Conservation (phyloP, 352 stramenopile species). For the Pythium sp. region DNA sequence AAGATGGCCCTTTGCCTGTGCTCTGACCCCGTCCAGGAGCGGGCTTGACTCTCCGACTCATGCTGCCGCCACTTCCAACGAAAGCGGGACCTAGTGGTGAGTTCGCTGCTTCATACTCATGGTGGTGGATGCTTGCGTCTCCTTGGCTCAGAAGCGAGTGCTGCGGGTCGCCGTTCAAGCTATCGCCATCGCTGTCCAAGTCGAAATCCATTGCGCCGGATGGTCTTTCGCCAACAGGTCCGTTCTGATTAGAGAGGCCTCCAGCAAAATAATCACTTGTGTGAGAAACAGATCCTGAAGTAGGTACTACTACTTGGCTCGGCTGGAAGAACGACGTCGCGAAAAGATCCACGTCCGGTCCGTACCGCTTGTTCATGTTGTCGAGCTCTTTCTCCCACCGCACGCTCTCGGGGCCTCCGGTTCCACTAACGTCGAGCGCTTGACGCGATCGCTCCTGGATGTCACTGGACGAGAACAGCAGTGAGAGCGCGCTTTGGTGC, state of each 20-base stretch:
- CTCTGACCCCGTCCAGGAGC: neutral
- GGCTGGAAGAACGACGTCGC: conserved; percentile 29
- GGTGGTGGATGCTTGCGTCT: conserved; percentile 1
- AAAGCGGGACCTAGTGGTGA: neutral
- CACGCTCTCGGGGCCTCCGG: neutral
- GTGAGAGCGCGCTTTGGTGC: conserved; percentile 6
- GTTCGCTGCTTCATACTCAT: conserved; percentile 1
- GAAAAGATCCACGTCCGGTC: conserved; percentile 26
- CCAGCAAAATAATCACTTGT: neutral
- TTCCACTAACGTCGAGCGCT: neutral
- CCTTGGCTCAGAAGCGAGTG: conserved; percentile 4
- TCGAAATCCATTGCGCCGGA: neutral
- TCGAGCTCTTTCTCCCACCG: conserved; percentile 53
- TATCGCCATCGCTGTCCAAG: conserved; percentile 11
- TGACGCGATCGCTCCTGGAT: conserved; percentile 33
- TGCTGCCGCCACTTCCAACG: conserved; percentile 1
- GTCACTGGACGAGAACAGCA: conserved; percentile 42
- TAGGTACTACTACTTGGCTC: conserved; percentile 7
- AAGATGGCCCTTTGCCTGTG: neutral
- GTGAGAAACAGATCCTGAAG: neutral
- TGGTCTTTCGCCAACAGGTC: neutral
- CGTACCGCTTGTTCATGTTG: conserved; percentile 54
- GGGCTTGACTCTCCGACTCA: conserved; percentile 8
- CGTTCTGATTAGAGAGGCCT: neutral
- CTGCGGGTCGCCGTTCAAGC: neutral